Evolutionary conservation across 352 stramenopile genomes (phyloP).

Genomic region (Phytophthora hibernalis): DNA sequence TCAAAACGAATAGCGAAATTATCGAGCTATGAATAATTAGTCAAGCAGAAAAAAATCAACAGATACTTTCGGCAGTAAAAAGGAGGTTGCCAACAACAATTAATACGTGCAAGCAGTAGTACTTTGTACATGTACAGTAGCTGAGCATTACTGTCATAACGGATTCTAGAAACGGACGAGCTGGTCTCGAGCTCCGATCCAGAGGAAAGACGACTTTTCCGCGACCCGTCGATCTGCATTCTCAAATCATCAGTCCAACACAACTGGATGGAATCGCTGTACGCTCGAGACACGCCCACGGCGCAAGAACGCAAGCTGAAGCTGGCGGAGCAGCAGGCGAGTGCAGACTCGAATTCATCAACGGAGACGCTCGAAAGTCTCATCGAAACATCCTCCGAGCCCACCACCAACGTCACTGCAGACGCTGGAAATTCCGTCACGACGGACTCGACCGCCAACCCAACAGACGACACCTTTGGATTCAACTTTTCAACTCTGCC

Average conservation of each 20-base stretch:
- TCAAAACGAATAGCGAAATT: too few species aligned
- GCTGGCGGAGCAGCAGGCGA: background rate
- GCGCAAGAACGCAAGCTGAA: conserved; percentile 32
- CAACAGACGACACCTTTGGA: conserved; percentile 30
- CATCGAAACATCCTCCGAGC: conserved; percentile 16
- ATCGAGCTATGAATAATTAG: too few species aligned
- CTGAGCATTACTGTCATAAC: background rate
- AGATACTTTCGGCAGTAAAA: too few species aligned
- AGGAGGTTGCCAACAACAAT: too few species aligned
- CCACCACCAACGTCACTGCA: conserved; percentile 1
- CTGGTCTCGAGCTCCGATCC: background rate
- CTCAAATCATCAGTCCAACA: conserved; percentile 5
- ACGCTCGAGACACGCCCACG: conserved; percentile 40
- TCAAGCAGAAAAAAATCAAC: too few species aligned
- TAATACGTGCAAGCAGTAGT: too few species aligned
- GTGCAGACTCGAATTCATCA: conserved; percentile 7
- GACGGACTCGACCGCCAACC: conserved; percentile 8
- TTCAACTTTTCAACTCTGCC: conserved; percentile 33
- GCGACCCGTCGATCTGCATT: conserved; percentile 14
- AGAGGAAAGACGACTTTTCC: conserved; percentile 26
- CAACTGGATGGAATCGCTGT: conserved; percentile 46
- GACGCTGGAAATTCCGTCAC: background rate
- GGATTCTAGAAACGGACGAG: background rate
- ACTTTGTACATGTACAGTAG: too few species aligned
- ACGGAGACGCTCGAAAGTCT: conserved; percentile 14